Evolutionary conservation across 352 stramenopile species (phyloP), one percentile per base, ranked within the genome.

Genomic region (Phytophthora hibernalis): DNA sequence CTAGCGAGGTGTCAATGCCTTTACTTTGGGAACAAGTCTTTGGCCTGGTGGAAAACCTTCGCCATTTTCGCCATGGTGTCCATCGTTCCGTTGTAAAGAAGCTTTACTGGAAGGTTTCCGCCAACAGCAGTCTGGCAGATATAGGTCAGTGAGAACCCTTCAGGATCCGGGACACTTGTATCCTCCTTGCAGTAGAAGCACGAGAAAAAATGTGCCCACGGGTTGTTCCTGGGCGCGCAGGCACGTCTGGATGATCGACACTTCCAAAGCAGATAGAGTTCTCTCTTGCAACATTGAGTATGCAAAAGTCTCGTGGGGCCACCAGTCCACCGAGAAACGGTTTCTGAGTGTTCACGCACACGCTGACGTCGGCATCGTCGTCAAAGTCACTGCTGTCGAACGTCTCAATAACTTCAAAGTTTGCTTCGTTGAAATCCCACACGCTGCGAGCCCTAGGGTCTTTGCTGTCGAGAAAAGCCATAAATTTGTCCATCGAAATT

Each of bases 21-120:
- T 71, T 51, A 63, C 59, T 21, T 73, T 20, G 30, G 52, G 48
- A 86, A 85, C 26, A 80, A 52, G 54, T 76, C 73, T 18, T 74
- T 60, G 9, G 76, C 76, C 12, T 82, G 62, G 20, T 71, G 66
- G 58, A 85, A 86, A 21, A 79, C 67, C 49, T 82, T 84, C 30
- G 83, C 69, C 62, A 87, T 77, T 55, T 87, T 89, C 40, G 79
- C 68, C 75, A 89, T 80, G 59, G 74, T 87, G 76, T 90, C 81
- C 26, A 84, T 74, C 38, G 74, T 83, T 40, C 79, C 82, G 52
- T 73, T 89, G 63, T 87, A 82, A 16, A 86, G 68, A 26, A 90
- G 66, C 22, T 78, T 80, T 10, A 69, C 52, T 0, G 82, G 79
- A 30, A 90, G 59, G 44, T 66, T 81, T 33, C 79, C 77, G 21